These are phyloP conservation scores for Phytopythium litorale DNA, from an alignment of 352 stramenopile species.

Conservation along the genomic window DNA sequence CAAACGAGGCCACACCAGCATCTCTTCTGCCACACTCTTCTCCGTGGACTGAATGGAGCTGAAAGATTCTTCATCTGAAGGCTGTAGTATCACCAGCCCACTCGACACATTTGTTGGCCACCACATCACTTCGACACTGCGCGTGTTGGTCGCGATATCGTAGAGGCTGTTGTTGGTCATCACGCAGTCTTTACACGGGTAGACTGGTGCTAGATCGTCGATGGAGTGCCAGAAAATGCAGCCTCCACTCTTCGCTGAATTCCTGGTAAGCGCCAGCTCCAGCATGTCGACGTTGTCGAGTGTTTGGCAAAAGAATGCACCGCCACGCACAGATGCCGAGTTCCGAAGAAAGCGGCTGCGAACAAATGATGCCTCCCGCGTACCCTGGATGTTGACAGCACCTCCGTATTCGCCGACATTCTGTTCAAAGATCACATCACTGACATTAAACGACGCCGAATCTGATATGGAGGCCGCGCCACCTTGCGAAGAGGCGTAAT, in stretches of 20 bases:
- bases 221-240: slow-evolving; percentile 66
- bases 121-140: slow-evolving; percentile 48
- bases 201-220: slow-evolving; percentile 10
- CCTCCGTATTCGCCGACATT: slow-evolving; percentile 39
- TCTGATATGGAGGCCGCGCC: slow-evolving; percentile 35
- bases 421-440: slow-evolving; percentile 9
- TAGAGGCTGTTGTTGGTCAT: slow-evolving; percentile 51
- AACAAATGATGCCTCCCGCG: slow-evolving; percentile 10
- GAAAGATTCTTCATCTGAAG: slow-evolving; percentile 48
- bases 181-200: slow-evolving; percentile 32
- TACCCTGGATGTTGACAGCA: slow-evolving; percentile 28
- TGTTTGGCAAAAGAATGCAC: slow-evolving; percentile 42
- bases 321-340: slow-evolving; percentile 28
- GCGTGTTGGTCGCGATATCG: slow-evolving; percentile 55
- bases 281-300: slow-evolving; percentile 18
- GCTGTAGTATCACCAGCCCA: slow-evolving; percentile 33
- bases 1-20: slow-evolving; percentile 47
- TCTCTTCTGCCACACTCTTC: slow-evolving; percentile 20
- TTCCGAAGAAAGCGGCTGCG: slow-evolving; percentile 30
- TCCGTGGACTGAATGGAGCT: slow-evolving; percentile 19
- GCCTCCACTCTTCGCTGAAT: slow-evolving; percentile 45
- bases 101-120: slow-evolving; percentile 48
- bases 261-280: slow-evolving; percentile 26
- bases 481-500: slow-evolving; percentile 18
- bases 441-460: slow-evolving; percentile 16